Base-by-base conservation (phyloP, 352 stramenopile species). In the Pythium aristosporum region DNA sequence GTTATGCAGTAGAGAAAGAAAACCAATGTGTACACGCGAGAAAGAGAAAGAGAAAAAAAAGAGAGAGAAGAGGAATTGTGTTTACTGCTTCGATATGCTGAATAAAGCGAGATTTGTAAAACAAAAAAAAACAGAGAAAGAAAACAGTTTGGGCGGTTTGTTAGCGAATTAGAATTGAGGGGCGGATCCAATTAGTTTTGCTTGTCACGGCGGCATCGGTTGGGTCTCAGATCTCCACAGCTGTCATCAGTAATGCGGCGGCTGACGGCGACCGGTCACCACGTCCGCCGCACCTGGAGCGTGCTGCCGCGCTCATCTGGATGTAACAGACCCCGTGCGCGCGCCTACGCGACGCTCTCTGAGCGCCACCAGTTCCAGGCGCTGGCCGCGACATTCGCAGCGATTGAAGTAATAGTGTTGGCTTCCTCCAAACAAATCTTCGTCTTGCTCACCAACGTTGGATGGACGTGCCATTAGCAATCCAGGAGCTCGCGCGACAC, bases 401-500 rank as follows among this genome's bases (percentile, higher is more conserved):
- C 72, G 9, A 72, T 91, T 30, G 79, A 91, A 72, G 82, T 80
- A 60, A 18, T 6, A 39, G 10, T 28, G 15, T 53, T 41, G 8
- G 36, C 8, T 39, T 43, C 15, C 23, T 15, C 1, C 16, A 0
- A 15, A 47, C 46, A 11, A 25, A 30, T 36, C 15, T 53, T 43
- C 28, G 2, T 30, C 25, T 5, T 51, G 37, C 42, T 71, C 18
- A 39, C 18, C 16, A 34, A 16, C 50, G 52, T 43, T 52, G 7
- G 9, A 0, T 34, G 13, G 13, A 9, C 37, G 25, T 57, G 1
- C 20, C 37, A 13, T 63, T 30, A 91, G 82, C 59, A 76, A 47
- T 70, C 67, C 15, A 85, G 77, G 57, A 77, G 71, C 62, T 89
- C 85, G 4, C 79, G 85, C 13, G 78, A 81, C 23, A 62, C 72